Conservation (phyloP, 1,284 basidiomycete species). For the Ustilago xerochloae region DNA sequence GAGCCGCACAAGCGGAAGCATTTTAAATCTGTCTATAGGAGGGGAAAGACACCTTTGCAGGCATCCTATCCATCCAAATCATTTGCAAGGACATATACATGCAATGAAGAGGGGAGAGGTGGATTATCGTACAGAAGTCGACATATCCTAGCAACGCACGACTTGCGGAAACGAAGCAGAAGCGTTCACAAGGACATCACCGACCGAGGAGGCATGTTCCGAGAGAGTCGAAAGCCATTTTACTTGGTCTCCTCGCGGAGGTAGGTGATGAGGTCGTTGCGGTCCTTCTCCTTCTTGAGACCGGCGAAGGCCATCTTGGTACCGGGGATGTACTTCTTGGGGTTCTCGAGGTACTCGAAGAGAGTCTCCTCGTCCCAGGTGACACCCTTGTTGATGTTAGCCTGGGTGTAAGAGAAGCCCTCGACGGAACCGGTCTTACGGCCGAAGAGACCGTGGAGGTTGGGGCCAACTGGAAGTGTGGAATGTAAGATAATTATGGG, state of each 20-base stretch:
- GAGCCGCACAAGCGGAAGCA: background rate
- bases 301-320: constrained; percentile 54
- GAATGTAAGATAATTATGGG: background rate
- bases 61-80: background rate
- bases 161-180: too few species aligned
- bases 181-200: too few species aligned
- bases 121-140: constrained; percentile 1
- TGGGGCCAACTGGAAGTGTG: constrained; percentile 79
- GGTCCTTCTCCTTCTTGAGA: constrained; percentile 66
- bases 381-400: constrained; percentile 90
- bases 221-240: background rate
- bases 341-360: constrained; percentile 90
- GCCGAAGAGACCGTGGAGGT: constrained; percentile 88
- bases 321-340: constrained; percentile 81
- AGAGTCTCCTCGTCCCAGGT: constrained; percentile 85
- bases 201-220: background rate
- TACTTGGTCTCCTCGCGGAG: constrained; percentile 54
- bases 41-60: background rate
- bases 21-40: background rate
- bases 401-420: constrained; percentile 91
- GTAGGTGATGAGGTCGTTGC: constrained; percentile 65
- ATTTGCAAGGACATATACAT: background rate
- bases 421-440: constrained; percentile 89
- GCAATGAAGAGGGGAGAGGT: background rate
- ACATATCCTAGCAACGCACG: too few species aligned